Percentiles rank a stretch among this genome's conserved stretches.
These are phyloP conservation scores for Astraeus odoratus DNA, from an alignment of 768 basidiomycete species.

Conservation along the genomic window DNA sequence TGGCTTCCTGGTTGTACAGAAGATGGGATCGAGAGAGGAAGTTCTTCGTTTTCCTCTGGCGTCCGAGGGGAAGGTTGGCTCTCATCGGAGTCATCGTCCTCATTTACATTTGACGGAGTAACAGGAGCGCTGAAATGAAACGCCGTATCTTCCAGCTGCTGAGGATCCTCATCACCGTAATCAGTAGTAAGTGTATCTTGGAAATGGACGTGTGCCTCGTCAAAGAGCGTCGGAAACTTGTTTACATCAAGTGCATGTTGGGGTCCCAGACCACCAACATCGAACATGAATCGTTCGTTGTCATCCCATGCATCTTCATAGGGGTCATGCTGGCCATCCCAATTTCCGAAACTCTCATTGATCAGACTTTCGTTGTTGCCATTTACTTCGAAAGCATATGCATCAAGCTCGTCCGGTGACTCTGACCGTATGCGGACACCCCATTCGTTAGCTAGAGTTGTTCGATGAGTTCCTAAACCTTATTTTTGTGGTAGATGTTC, in stretches of 20 bases:
- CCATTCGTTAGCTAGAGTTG: slow-evolving; percentile 23
- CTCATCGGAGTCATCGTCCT: slow-evolving; percentile 25
- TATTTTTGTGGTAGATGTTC: background rate
- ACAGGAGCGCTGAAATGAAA: slow-evolving; percentile 18
- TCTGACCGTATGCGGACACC: slow-evolving; percentile 17
- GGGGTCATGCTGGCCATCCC: background rate
- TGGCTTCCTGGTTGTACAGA: background rate
- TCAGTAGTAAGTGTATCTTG: slow-evolving; percentile 7
- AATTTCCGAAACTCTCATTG: slow-evolving; percentile 11
- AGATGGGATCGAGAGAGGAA: slow-evolving; percentile 7
- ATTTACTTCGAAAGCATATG: slow-evolving; percentile 19
- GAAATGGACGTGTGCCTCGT: slow-evolving; percentile 5
- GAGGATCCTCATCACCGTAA: slow-evolving; percentile 3
- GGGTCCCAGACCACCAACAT: slow-evolving; percentile 10
- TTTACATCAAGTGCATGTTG: background rate
- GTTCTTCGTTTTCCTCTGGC: slow-evolving; percentile 18
- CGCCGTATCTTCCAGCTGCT: slow-evolving; percentile 7
- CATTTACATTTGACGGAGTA: slow-evolving; percentile 19
- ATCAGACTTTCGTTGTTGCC: slow-evolving; percentile 21
- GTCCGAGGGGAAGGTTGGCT: slow-evolving; percentile 19
- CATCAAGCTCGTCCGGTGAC: slow-evolving; percentile 10
- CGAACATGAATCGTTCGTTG: slow-evolving; percentile 13
- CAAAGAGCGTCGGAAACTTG: background rate
- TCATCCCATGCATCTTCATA: slow-evolving; percentile 19
- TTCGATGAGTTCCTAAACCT: slow-evolving; percentile 6